A percentile compares a stretch with the other conserved stretches of the same genome.
Evolutionary conservation across 1,284 basidiomycete genomes (phyloP).

Genomic region (Volvariella volvacea): DNA sequence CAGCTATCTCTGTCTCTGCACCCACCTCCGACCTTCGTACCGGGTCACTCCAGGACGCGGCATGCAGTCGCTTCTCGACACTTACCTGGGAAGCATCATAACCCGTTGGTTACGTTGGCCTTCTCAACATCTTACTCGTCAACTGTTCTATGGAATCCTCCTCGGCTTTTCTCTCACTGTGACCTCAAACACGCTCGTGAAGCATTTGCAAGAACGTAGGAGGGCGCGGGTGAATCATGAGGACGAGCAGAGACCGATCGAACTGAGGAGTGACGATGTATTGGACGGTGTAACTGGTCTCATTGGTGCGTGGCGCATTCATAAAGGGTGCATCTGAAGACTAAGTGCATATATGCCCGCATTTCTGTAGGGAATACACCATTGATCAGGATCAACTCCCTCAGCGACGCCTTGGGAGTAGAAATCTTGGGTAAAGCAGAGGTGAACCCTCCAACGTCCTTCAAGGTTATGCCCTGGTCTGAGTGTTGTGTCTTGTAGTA

Average conservation of each 20-base stretch:
- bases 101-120: constrained; percentile 29
- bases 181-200: constrained; percentile 52
- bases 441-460: constrained; percentile 29
- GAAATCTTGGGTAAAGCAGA: constrained; percentile 97
- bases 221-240: constrained; percentile 29
- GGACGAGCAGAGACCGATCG: constrained; percentile 59
- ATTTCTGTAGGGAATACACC: constrained; percentile 80
- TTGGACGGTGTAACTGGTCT: constrained; percentile 73
- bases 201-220: constrained; percentile 40
- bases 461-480: neutral
- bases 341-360: constrained; percentile 1
- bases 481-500: constrained; percentile 44
- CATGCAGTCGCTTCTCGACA: too few species aligned
- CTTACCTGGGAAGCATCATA: constrained; percentile 12
- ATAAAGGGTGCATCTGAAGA: constrained; percentile 2
- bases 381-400: constrained; percentile 83
- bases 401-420: constrained; percentile 87
- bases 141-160: constrained; percentile 59
- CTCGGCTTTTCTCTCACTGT: constrained; percentile 67
- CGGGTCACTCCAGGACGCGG: too few species aligned
- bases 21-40: too few species aligned
- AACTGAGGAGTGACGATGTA: constrained; percentile 70
- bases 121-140: constrained; percentile 30
- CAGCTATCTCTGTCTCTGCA: too few species aligned
- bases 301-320: constrained; percentile 53